phyloP scores from a whole-genome alignment of 2,329 filamentous ascomycete species.

The Monilinia fructicola region DNA sequence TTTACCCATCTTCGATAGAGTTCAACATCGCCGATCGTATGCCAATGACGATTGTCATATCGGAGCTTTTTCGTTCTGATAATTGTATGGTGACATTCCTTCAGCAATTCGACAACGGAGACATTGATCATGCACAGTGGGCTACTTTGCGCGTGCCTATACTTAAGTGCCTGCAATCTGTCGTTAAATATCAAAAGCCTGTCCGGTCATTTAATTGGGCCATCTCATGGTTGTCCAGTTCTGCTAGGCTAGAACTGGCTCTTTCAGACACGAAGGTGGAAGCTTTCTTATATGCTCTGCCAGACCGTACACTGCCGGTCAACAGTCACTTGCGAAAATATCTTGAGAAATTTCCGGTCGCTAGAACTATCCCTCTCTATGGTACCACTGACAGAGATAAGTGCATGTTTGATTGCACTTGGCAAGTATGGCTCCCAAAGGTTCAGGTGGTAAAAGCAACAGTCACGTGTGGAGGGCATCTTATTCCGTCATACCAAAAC shows the following conservation, averaged over 20 bases:
- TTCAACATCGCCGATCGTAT: neutral
- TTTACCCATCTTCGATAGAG: conserved; percentile 36
- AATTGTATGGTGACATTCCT: conserved; percentile 37
- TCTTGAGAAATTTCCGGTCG: conserved; percentile 47
- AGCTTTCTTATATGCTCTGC: conserved; percentile 50
- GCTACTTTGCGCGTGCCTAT: conserved; percentile 41
- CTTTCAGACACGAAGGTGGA: conserved; percentile 40
- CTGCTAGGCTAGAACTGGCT: conserved; percentile 44
- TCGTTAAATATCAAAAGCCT: conserved; percentile 40
- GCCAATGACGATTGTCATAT: neutral
- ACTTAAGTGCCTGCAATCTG: conserved; percentile 39
- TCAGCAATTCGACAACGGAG: conserved; percentile 40
- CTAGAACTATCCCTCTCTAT: conserved; percentile 45
- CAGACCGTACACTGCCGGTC: conserved; percentile 34
- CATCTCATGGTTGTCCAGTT: conserved; percentile 43
- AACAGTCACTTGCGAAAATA: conserved; percentile 44
- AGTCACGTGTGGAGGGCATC: conserved; percentile 42
- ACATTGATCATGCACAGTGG: conserved; percentile 35
- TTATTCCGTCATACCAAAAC: conserved; percentile 28
- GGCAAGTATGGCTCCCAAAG: conserved; percentile 47
- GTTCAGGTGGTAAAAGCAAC: conserved; percentile 41
- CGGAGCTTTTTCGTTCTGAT: conserved; percentile 26
- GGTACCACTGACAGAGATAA: neutral
- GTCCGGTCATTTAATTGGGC: conserved; percentile 29
- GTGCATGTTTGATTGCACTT: conserved; percentile 44